Evolutionary conservation across 352 stramenopile species (phyloP), one percentile per base, ranked within the genome.

Genomic region (Globisporangium sylvaticum): DNA sequence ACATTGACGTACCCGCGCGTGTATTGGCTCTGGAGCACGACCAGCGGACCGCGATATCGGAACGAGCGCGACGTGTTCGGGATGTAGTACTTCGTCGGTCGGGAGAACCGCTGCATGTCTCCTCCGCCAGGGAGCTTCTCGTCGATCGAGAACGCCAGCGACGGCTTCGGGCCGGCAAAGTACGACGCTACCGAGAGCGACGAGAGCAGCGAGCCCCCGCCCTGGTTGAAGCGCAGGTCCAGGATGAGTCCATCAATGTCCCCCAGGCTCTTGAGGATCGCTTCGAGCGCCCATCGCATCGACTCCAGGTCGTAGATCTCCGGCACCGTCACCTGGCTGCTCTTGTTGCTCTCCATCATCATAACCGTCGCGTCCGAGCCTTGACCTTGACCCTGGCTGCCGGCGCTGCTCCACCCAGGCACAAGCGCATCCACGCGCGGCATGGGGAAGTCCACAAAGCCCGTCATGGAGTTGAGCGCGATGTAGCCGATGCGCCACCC

Each of bases 251-350:
- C 87, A 34, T 92, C 83, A 14, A 92, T 61, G 18, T 83, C 76
- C n/a, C 79, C 77, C 6, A 92, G 68, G 8, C 78, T 78, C 29
- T 81, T 69, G 48, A 94, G 76, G 27, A 95, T 88, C 9, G 87
- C 84, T 74, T 95, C 84, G n/a, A 95, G 68, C 31, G 87, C 89
- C 87, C 87, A 95, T 18, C 84, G 84, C 84, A 95, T 93, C 7
- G 84, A 88, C 70, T 95, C 87, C n/a, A 95, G 63, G 65, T 95
- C 87, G 64, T 91, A 95, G 22, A 91, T 86, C 71, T 93, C 83
- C 1, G 87, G 87, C 22, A 95, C 84, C 0, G 73, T 52, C 48
- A 77, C 65, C n/a, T 70, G 44, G 27, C 32, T 73, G 22, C 27
- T 68, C 29, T 64, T 56, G n/a, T 32, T 52, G 37, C 31, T 60